Percentiles rank a stretch among this genome's conserved stretches.
phyloP scores from a whole-genome alignment of 1,284 basidiomycete species.

The Boletellus deceptivus region DNA sequence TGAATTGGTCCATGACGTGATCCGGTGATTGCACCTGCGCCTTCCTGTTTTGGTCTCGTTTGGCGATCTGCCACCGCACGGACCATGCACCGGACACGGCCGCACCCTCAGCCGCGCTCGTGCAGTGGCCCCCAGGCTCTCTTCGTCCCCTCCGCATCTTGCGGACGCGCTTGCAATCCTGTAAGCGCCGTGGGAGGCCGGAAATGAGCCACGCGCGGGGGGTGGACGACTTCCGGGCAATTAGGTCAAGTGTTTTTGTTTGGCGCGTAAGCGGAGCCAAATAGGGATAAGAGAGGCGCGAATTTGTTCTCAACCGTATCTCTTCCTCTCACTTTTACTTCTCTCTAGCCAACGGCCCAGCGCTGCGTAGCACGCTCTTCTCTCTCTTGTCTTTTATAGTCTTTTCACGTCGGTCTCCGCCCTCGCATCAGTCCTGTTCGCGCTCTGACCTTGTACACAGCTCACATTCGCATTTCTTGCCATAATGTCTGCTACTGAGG shows the following conservation, averaged over 20 bases:
- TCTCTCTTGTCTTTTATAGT: slow-evolving; percentile 50
- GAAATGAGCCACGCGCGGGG: slow-evolving; percentile 1
- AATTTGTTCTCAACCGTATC: slow-evolving; percentile 39
- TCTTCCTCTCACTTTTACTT: slow-evolving; percentile 50
- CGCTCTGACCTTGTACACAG: slow-evolving; percentile 29
- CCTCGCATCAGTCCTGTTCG: slow-evolving; percentile 16
- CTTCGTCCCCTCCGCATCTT: not conserved
- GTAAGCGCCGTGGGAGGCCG: slow-evolving; percentile 1
- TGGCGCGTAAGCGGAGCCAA: slow-evolving; percentile 45
- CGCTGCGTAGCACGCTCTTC: slow-evolving; percentile 54
- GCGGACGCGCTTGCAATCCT: not conserved
- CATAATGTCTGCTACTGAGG: slow-evolving; percentile 79
- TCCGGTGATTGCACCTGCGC: slow-evolving; percentile 26
- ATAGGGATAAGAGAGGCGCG: slow-evolving; percentile 50
- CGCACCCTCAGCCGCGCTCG: not conserved
- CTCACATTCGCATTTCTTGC: slow-evolving; percentile 52
- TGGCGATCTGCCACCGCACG: slow-evolving; percentile 33
- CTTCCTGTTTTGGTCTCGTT: slow-evolving; percentile 12
- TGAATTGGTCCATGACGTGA: slow-evolving; percentile 32
- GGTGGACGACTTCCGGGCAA: slow-evolving; percentile 16
- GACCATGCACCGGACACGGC: slow-evolving; percentile 19
- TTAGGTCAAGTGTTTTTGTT: slow-evolving; percentile 38
- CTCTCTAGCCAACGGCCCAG: slow-evolving; percentile 42
- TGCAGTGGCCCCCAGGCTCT: not conserved
- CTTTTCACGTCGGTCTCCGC: slow-evolving; percentile 38